A percentile compares a stretch with the other conserved stretches of the same genome.
Evolutionary conservation across 371 early-diverging fungal genomes (phyloP).

Genomic region (Mortierella sp.): DNA sequence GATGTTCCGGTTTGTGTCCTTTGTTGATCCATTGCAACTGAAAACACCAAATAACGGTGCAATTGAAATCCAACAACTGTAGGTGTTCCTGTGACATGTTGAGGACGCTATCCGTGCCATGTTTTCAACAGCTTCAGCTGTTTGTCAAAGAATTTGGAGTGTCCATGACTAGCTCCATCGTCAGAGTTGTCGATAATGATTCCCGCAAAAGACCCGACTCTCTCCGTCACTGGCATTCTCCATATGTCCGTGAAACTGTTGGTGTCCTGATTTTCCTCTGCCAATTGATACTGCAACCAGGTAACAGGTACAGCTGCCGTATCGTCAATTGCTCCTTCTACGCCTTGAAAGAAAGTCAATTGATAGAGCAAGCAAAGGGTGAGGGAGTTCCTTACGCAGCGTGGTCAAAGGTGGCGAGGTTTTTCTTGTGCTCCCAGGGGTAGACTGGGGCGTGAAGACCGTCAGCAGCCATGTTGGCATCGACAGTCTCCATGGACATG

Average conservation of each 20-base stretch:
- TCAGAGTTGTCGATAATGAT: neutral
- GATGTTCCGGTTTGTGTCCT: neutral
- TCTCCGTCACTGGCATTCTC: neutral
- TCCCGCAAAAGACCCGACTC: neutral
- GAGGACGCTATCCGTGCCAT: neutral
- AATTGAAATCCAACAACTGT: neutral
- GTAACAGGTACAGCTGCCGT: neutral
- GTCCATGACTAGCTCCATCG: neutral
- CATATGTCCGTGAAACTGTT: neutral
- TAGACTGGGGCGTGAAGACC: constrained; percentile 92
- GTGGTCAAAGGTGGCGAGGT: constrained; percentile 92
- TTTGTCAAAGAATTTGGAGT: neutral
- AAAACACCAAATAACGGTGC: neutral
- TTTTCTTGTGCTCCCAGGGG: constrained; percentile 90
- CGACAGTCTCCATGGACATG: constrained; percentile 64
- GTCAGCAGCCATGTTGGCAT: constrained; percentile 87
- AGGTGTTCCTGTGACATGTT: neutral
- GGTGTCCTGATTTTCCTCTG: neutral
- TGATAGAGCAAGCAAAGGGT: neutral
- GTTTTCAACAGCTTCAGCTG: neutral
- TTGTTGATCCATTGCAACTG: neutral
- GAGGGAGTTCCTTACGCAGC: constrained; percentile 79
- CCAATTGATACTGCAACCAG: neutral
- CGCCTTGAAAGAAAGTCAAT: constrained; percentile 5
- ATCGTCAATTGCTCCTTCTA: neutral